These are phyloP conservation scores for Mrakia frigida DNA, from an alignment of 768 basidiomycete genomes.

Conservation along the genomic window DNA sequence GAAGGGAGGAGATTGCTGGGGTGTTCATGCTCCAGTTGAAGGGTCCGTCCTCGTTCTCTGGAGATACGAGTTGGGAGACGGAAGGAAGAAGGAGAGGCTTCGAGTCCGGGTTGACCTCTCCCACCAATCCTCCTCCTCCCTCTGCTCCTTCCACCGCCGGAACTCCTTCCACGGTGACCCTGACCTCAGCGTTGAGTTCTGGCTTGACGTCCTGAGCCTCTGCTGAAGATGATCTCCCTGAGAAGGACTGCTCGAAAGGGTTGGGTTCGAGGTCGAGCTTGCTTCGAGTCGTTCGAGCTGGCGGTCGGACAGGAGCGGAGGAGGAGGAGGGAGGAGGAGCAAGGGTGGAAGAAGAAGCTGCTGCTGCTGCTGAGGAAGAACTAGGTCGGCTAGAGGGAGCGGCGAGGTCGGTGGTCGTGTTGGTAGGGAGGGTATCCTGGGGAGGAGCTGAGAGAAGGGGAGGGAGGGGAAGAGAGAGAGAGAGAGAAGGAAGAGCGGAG, in stretches of 20 bases:
- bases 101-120: neutral
- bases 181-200: conserved; percentile 34
- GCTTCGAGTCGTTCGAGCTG: conserved; percentile 39
- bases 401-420: neutral
- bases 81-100: conserved; percentile 66
- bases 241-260: conserved; percentile 93
- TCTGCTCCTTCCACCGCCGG: neutral
- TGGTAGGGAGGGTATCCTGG: neutral
- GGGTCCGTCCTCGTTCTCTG: conserved; percentile 33
- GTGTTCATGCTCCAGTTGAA: conserved; percentile 49
- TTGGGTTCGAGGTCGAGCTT: conserved; percentile 66
- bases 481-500: neutral
- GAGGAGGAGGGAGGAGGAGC: neutral
- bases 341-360: neutral
- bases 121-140: neutral
- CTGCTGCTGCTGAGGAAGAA: neutral
- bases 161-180: neutral
- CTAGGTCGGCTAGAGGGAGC: neutral
- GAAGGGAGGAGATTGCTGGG: conserved; percentile 50
- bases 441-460: neutral
- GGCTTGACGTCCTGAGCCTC: conserved; percentile 38
- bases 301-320: conserved; percentile 26
- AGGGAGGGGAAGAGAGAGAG: neutral
- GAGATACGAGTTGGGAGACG: conserved; percentile 67
- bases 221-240: conserved; percentile 46